A percentile compares a stretch with the other conserved stretches of the same genome.
phyloP scores from a whole-genome alignment of 2,329 filamentous ascomycete genomes.

The Fusarium subtropicale region DNA sequence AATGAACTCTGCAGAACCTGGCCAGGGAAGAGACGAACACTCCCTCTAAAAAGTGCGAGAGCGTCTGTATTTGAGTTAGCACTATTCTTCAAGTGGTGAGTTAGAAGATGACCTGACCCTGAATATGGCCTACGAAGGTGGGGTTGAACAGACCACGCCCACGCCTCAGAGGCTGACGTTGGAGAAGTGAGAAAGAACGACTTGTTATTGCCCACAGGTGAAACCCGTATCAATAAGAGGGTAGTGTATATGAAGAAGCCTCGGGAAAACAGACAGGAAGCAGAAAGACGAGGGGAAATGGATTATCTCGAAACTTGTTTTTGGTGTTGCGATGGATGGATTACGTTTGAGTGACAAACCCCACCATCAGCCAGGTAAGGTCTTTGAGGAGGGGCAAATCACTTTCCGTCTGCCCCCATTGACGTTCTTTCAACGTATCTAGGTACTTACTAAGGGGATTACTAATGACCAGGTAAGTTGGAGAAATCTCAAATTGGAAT shows the following conservation, averaged over 20 bases:
- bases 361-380: conserved; percentile 21
- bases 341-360: conserved; percentile 38
- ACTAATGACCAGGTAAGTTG: background rate
- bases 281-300: background rate
- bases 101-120: conserved; percentile 30
- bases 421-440: conserved; percentile 6
- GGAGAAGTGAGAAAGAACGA: background rate
- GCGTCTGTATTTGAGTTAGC: conserved; percentile 2
- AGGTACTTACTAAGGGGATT: background rate
- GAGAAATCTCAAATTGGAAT: background rate
- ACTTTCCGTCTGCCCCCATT: background rate
- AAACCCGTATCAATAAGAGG: background rate
- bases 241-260: background rate
- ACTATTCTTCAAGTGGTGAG: background rate
- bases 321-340: conserved; percentile 35
- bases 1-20: background rate
- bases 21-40: background rate
- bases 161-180: background rate
- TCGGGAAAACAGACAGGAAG: background rate
- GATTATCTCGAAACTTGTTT: conserved; percentile 24
- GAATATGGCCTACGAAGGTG: conserved; percentile 11
- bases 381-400: conserved; percentile 18
- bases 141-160: conserved; percentile 15
- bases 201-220: background rate
- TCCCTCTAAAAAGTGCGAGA: background rate